These are phyloP conservation scores for Neotropicomus parvogracilis DNA, from an alignment of 1,284 basidiomycete species.

Conservation along the genomic window DNA sequence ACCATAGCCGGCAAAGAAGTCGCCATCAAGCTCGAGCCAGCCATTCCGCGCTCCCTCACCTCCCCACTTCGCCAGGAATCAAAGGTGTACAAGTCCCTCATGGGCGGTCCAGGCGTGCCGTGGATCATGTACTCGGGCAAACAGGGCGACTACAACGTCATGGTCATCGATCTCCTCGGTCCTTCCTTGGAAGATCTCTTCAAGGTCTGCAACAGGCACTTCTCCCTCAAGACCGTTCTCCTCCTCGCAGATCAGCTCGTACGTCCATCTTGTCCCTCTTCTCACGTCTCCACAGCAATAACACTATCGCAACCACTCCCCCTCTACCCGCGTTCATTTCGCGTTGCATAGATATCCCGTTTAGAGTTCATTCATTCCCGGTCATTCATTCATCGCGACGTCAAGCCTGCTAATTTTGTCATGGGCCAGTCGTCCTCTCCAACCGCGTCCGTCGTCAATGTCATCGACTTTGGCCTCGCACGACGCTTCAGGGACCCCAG, in stretches of 20 bases:
- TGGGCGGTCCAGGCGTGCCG: slow-evolving; percentile 90
- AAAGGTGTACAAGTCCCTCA: slow-evolving; percentile 89
- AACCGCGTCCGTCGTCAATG: slow-evolving; percentile 65
- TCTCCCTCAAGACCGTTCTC: slow-evolving; percentile 89
- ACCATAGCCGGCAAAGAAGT: slow-evolving; percentile 95
- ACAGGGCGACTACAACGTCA: slow-evolving; percentile 94
- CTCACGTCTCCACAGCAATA: background rate
- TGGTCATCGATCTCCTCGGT: slow-evolving; percentile 94
- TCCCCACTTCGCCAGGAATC: slow-evolving; percentile 87
- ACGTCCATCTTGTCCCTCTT: slow-evolving; percentile 28
- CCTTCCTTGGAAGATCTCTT: slow-evolving; percentile 93
- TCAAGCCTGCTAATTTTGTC: slow-evolving; percentile 96
- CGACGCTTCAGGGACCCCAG: slow-evolving; percentile 91
- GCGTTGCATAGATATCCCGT: slow-evolving; percentile 55
- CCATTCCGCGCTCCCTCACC: slow-evolving; percentile 49
- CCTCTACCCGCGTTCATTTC: slow-evolving; percentile 20
- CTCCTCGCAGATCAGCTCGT: slow-evolving; percentile 91
- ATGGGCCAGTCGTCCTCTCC: slow-evolving; percentile 57
- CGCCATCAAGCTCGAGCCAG: slow-evolving; percentile 94
- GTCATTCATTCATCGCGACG: slow-evolving; percentile 84
- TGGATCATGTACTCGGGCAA: slow-evolving; percentile 95
- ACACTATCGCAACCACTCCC: slow-evolving; percentile 10
- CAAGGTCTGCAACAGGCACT: slow-evolving; percentile 92
- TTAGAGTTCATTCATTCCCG: slow-evolving; percentile 74
- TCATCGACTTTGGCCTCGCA: slow-evolving; percentile 97